phyloP scores from a whole-genome alignment of 768 basidiomycete species.

The Grammothele lineata region DNA sequence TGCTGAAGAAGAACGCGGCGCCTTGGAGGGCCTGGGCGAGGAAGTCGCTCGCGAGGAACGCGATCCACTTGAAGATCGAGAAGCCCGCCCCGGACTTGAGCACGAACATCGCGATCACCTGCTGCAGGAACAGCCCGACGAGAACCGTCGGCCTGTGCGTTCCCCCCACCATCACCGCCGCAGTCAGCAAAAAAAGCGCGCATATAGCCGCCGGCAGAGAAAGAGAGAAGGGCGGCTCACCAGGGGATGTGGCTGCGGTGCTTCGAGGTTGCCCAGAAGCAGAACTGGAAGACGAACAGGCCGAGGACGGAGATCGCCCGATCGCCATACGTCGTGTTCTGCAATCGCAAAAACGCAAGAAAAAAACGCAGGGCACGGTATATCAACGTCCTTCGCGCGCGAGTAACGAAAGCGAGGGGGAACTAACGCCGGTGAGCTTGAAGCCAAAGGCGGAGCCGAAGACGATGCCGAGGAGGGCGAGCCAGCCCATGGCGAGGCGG shows the following conservation, averaged over 20 bases:
- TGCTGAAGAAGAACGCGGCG: constrained; percentile 80
- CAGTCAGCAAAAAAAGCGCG: too few species aligned
- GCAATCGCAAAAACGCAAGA: too few species aligned
- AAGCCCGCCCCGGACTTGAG: constrained; percentile 82
- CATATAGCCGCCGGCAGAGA: too few species aligned
- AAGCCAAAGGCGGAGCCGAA: constrained; percentile 90
- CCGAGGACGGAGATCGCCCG: constrained; percentile 81
- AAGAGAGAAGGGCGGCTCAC: constrained; percentile 33
- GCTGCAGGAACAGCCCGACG: constrained; percentile 81
- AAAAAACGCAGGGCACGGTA: constrained; percentile 4
- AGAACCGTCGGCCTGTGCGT: constrained; percentile 75
- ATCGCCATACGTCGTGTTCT: constrained; percentile 69
- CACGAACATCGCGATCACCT: constrained; percentile 84
- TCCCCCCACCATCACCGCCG: too few species aligned
- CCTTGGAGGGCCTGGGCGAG: constrained; percentile 64
- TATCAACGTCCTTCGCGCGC: constrained; percentile 11
- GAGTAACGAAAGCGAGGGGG: neutral
- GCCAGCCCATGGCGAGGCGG: constrained; percentile 68
- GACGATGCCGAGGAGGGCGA: constrained; percentile 69
- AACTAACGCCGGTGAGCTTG: constrained; percentile 47
- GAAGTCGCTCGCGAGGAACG: constrained; percentile 77
- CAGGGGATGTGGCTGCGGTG: constrained; percentile 67
- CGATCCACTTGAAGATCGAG: constrained; percentile 80
- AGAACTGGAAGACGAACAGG: constrained; percentile 71
- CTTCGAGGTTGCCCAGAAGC: constrained; percentile 67